Evolutionary conservation across 768 basidiomycete species (phyloP), one percentile per base, ranked within the genome.

Genomic region (Boletus rubropictus): DNA sequence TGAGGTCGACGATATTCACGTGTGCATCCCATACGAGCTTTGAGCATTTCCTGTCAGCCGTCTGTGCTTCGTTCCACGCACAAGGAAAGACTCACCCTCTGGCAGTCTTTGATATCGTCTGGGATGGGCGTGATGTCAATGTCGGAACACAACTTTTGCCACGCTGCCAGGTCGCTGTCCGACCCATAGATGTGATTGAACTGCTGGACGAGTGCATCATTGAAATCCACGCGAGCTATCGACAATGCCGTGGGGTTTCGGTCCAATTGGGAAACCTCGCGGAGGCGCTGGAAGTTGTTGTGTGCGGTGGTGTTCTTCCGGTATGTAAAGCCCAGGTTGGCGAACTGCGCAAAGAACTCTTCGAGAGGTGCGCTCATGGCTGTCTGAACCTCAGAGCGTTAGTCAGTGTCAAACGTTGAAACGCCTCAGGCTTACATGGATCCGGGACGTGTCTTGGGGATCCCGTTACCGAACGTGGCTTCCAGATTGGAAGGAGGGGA

Each of bases 1-100:
- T 39, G 18, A 72, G 59, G 36, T 72, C 65, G 15, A 67, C 53
- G 5, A 71, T 56, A 34, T 72, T 71, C 21, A 71, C 66, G 27
- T 68, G 55, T 6, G 61, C 54, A 14, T 53, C 55, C 47, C 53
- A 47, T 5, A 69, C 57, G n/a, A 36, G 47, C 66, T 58, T 32
- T 21, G 2, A 12, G 18, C 4, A 14, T 2, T 5, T 8, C 24
- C 6, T 5, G 21, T 43, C 28, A 36, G 34, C 5, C 1, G 38
- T 43, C 22, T 31, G 10, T 2, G n/a, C n/a, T 6, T 14, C 1
- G 31, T 28, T 36, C 18, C 18, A 2, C 22, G n/a, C 18, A 1
- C 8, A 8, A 14, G 15, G 11, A 3, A 12, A 9, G 12, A 48
- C 57, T 44, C 24, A 64, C 63, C 6, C 5, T 11, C 8, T 37